phyloP scores from a whole-genome alignment of 164 flowering plant genomes.

The Vitis rotundifolia region DNA sequence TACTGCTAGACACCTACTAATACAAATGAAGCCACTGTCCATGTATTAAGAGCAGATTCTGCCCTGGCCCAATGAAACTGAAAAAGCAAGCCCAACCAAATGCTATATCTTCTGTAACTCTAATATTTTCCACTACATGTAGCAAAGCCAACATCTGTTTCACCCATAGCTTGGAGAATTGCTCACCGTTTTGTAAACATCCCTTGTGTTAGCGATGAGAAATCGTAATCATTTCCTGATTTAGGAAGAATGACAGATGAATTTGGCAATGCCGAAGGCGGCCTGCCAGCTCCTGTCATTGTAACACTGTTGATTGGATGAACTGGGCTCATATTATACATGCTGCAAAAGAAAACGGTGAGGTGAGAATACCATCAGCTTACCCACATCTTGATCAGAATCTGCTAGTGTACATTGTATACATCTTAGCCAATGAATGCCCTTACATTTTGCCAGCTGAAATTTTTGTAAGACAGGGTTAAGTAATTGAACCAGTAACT shows the following conservation, averaged over 20 bases:
- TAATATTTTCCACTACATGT: neutral
- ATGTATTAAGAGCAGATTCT: neutral
- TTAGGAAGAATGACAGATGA: slow-evolving; percentile 4
- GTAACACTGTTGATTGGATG: neutral
- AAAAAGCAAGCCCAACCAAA: neutral
- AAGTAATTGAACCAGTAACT: no score
- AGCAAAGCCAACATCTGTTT: neutral
- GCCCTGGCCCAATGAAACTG: neutral
- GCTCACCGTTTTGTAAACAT: slow-evolving; percentile 27
- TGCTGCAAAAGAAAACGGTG: slow-evolving; percentile 6
- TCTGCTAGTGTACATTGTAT: no score
- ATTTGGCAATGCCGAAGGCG: slow-evolving; percentile 5
- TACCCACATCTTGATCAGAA: no score
- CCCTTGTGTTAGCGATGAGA: slow-evolving; percentile 37
- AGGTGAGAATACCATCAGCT: neutral
- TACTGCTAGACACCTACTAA: neutral
- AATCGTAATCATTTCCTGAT: slow-evolving; percentile 24
- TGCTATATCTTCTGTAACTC: neutral
- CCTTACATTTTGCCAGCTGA: no score
- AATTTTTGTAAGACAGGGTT: no score
- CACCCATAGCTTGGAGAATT: neutral
- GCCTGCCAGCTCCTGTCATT: slow-evolving; percentile 5
- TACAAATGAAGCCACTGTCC: neutral
- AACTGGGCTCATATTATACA: slow-evolving; percentile 5
- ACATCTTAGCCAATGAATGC: no score